phyloP scores from a whole-genome alignment of 495 filamentous ascomycete genomes.

The Hypomontagnella submonticulosa region DNA sequence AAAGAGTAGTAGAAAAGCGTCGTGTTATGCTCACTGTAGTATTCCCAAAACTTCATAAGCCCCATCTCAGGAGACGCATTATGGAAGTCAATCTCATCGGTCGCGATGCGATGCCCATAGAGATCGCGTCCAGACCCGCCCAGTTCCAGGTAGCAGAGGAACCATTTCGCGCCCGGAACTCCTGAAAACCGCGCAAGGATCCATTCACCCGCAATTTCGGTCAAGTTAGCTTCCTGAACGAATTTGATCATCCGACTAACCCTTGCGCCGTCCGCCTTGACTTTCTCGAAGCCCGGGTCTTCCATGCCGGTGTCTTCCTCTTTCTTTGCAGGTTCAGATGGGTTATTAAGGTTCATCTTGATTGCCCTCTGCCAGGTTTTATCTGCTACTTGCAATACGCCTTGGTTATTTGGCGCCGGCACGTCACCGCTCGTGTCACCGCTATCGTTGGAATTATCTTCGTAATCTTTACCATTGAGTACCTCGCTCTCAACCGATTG shows the following conservation, averaged over 20 bases:
- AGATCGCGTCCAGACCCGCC: slow-evolving; percentile 48
- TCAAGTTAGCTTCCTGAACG: slow-evolving; percentile 53
- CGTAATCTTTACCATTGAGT: slow-evolving; percentile 32
- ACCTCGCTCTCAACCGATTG: slow-evolving; percentile 48
- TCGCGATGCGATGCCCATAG: slow-evolving; percentile 55
- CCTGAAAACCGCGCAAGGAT: slow-evolving; percentile 60
- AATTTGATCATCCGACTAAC: slow-evolving; percentile 56
- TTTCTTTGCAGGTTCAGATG: neutral
- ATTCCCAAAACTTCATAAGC: slow-evolving; percentile 52
- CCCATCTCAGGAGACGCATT: slow-evolving; percentile 51
- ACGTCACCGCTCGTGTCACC: slow-evolving; percentile 12
- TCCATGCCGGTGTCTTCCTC: slow-evolving; percentile 3
- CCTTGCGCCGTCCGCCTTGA: slow-evolving; percentile 45
- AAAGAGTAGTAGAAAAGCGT: neutral
- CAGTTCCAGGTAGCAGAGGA: slow-evolving; percentile 59
- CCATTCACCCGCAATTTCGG: slow-evolving; percentile 59
- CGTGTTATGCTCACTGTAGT: slow-evolving; percentile 41
- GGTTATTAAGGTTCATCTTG: neutral
- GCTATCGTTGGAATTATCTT: neutral
- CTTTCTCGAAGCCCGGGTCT: slow-evolving; percentile 21
- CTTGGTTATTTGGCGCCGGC: slow-evolving; percentile 5
- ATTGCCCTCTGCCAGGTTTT: slow-evolving; percentile 11
- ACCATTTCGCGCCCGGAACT: slow-evolving; percentile 56
- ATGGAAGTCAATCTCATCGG: slow-evolving; percentile 53
- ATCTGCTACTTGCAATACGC: neutral